phyloP scores from a whole-genome alignment of 768 basidiomycete species.

The Fibroporia radiculosa region DNA sequence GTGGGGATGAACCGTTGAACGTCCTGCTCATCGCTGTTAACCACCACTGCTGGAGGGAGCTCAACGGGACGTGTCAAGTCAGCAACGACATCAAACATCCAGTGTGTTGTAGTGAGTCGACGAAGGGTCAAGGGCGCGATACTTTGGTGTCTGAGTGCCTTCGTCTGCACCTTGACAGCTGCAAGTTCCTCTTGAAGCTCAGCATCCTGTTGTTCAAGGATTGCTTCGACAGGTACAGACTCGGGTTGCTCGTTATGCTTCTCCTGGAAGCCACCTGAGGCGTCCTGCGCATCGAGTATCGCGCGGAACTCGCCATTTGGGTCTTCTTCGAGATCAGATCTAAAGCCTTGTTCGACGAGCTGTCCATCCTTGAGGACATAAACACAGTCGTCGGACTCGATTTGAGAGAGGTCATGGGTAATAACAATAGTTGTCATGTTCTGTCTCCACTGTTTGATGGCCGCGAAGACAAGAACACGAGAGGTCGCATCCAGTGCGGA shows the following conservation, averaged over 20 bases:
- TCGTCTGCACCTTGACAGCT: constrained; percentile 20
- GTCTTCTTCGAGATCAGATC: constrained; percentile 61
- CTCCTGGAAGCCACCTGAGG: constrained; percentile 42
- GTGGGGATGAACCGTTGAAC: constrained; percentile 30
- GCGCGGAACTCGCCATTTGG: constrained; percentile 57
- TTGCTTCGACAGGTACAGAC: constrained; percentile 37
- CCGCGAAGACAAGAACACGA: constrained; percentile 76
- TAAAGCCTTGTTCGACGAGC: constrained; percentile 84
- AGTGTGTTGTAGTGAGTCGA: constrained; percentile 60
- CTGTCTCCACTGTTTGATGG: constrained; percentile 57
- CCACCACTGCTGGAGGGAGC: constrained; percentile 20
- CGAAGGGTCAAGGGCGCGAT: constrained; percentile 35
- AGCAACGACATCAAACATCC: constrained; percentile 79
- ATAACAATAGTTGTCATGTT: constrained; percentile 90
- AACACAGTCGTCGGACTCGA: constrained; percentile 71
- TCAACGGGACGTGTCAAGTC: constrained; percentile 42
- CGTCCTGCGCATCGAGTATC: constrained; percentile 55
- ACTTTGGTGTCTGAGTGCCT: constrained; percentile 32
- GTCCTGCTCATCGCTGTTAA: constrained; percentile 18
- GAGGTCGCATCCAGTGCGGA: constrained; percentile 84
- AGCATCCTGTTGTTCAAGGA: constrained; percentile 40
- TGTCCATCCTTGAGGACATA: constrained; percentile 81
- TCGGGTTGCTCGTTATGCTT: constrained; percentile 25
- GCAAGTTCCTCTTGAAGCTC: constrained; percentile 24
- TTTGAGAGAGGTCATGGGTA: constrained; percentile 90